Evolutionary conservation across 352 stramenopile genomes (phyloP), one percentile per base, ranked within the genome.

Genomic region (Pythium sp.): DNA sequence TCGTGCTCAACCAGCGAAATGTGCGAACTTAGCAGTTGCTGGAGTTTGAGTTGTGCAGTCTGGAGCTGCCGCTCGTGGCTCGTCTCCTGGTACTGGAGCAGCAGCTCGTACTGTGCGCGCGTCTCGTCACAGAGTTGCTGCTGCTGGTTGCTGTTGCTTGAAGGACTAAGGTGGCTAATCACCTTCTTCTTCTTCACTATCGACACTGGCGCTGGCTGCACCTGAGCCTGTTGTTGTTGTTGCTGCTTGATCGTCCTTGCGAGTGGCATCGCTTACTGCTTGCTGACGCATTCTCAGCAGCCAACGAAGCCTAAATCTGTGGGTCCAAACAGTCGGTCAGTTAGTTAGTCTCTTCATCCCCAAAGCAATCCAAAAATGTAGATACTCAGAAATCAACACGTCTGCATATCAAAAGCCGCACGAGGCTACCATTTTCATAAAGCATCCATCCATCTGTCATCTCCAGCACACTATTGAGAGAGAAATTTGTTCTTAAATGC

Each of bases 1-100:
- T 88, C 71, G 65, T 91, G 83, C 32, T 91, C 81, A 7, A 26
- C 30, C 3, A 90, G 71, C n/a, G 81, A 82, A 8, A 91, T 72
- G 53, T 73, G 81, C 14, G 81, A 73, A 51, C 65, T 58, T 51
- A 90, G 47, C 59, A 85, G 76, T 14, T 87, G 69, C 64, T 79
- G 72, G 7, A 90, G 73, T 51, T 78, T 72, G 11, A 65, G 59
- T 30, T 86, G 81, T 43, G 82, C 26, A 12, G 38, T 58, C 30
- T 82, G 72, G 12, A 82, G 55, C 66, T 86, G 74, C 22, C 75
- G 72, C 60, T 89, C 81, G 60, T 89, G 71, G 38, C 73, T 60
- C 12, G 58, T 65, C 26, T 89, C 78, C 57, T 80, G 73, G 1
- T 77, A 72, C 65, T 80, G 63, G 14, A 89, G 64, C 43, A 82